Conservation (phyloP, 495 filamentous ascomycete genomes). For the Neurospora sp. region DNA sequence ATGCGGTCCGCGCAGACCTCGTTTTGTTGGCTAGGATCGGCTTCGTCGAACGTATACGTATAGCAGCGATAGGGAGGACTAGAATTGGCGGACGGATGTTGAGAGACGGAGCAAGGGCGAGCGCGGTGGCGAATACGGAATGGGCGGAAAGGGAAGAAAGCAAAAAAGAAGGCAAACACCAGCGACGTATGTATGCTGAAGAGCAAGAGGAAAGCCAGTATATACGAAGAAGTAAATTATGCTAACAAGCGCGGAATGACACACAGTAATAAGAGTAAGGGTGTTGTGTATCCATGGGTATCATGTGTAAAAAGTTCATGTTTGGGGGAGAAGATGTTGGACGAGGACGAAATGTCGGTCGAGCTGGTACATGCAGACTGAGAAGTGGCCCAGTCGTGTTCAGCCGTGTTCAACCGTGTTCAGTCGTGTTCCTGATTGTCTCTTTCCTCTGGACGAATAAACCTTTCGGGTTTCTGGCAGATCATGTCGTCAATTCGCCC, state of each 20-base stretch:
- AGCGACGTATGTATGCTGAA: not conserved
- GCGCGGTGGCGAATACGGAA: not conserved
- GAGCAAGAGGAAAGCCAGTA: not conserved
- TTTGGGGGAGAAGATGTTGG: not conserved
- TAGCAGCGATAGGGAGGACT: slow-evolving; percentile 2
- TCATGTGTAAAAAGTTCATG: not conserved
- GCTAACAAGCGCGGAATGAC: not conserved
- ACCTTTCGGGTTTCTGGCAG: not conserved
- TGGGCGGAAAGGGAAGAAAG: not conserved
- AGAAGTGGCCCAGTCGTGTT: not conserved
- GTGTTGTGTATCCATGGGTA: not conserved
- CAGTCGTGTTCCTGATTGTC: not conserved
- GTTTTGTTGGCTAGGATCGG: not conserved
- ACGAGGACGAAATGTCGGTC: not conserved
- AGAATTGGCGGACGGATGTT: not conserved
- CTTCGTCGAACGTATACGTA: not conserved
- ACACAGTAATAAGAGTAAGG: not conserved
- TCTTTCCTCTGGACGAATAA: not conserved
- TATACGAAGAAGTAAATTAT: not conserved
- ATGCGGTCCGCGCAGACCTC: not conserved
- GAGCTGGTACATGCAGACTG: not conserved
- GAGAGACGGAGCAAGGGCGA: not conserved
- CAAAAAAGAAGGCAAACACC: not conserved
- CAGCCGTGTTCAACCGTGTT: not conserved
- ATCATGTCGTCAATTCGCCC: not conserved